These are phyloP conservation scores for Trichoderma atrobrunneum DNA, from an alignment of 2,329 filamentous ascomycete species.

Conservation along the genomic window DNA sequence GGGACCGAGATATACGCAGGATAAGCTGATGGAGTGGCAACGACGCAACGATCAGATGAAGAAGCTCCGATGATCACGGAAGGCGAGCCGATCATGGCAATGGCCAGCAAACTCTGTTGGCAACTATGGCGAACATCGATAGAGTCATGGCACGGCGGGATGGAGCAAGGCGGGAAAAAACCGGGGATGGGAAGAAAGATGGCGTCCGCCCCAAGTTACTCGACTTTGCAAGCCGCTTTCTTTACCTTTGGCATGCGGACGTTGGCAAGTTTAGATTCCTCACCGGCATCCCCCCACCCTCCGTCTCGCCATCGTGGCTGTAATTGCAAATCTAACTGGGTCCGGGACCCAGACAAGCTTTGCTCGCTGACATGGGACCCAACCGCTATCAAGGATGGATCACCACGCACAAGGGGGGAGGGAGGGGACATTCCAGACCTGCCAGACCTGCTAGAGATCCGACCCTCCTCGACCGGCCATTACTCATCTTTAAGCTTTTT, in stretches of 20 bases:
- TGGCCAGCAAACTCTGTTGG: background rate
- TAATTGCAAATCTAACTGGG: constrained; percentile 20
- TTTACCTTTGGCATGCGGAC: constrained; percentile 15
- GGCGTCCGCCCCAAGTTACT: constrained; percentile 12
- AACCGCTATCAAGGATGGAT: constrained; percentile 18
- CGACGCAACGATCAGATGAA: background rate
- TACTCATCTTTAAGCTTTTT: constrained; percentile 8
- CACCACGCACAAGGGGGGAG: constrained; percentile 7
- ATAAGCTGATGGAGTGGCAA: background rate
- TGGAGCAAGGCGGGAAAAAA: constrained; percentile 11
- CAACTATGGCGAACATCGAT: background rate
- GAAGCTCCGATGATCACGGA: constrained; percentile 4
- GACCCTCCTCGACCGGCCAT: background rate
- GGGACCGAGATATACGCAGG: background rate
- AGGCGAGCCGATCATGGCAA: constrained; percentile 1
- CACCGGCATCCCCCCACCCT: constrained; percentile 15
- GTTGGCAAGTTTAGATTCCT: constrained; percentile 13
- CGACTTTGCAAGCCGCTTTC: background rate
- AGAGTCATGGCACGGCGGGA: background rate
- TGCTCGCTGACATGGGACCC: constrained; percentile 12
- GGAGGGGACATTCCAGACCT: constrained; percentile 1
- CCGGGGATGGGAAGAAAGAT: constrained; percentile 4
- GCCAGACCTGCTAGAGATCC: constrained; percentile 2
- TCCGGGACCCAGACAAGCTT: constrained; percentile 19
- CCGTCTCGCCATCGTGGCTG: constrained; percentile 19